Conservation (phyloP, 805 yeast species). For the Metschnikowia cerradonensis region DNA sequence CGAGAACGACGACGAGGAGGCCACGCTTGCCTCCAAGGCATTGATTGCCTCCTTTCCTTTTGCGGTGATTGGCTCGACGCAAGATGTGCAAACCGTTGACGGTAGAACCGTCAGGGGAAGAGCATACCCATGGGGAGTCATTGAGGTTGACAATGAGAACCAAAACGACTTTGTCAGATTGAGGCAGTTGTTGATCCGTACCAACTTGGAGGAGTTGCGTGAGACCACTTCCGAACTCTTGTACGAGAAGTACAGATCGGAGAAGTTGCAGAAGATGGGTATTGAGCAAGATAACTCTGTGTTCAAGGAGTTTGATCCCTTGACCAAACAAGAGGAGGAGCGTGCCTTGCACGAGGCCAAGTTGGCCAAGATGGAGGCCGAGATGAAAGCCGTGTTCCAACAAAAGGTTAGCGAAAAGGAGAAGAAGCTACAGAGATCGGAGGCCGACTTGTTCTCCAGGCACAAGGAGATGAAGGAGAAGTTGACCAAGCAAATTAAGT, state of each 20-base stretch:
- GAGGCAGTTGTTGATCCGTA: slow-evolving; percentile 84
- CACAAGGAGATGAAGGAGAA: slow-evolving; percentile 98
- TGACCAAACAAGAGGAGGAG: slow-evolving; percentile 89
- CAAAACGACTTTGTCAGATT: slow-evolving; percentile 89
- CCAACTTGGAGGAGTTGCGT: slow-evolving; percentile 88
- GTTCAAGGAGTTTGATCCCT: slow-evolving; percentile 94
- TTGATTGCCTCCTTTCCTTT: slow-evolving; percentile 77
- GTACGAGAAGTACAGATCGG: slow-evolving; percentile 87
- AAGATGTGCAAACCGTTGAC: slow-evolving; percentile 61
- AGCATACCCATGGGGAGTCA: slow-evolving; percentile 93
- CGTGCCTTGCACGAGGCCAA: slow-evolving; percentile 90
- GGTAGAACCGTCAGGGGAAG: slow-evolving; percentile 88
- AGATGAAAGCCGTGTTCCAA: slow-evolving; percentile 95
- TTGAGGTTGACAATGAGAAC: slow-evolving; percentile 90
- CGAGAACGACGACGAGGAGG: slow-evolving; percentile 83
- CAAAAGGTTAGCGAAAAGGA: slow-evolving; percentile 96
- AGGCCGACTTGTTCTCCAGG: slow-evolving; percentile 90
- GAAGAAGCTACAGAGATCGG: slow-evolving; percentile 92
- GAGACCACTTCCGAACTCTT: slow-evolving; percentile 73
- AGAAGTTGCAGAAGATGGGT: slow-evolving; percentile 75
- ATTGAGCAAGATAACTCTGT: slow-evolving; percentile 88
- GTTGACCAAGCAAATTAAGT: slow-evolving; percentile 78
- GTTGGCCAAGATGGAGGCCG: slow-evolving; percentile 88
- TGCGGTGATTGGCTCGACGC: slow-evolving; percentile 90
- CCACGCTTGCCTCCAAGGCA: slow-evolving; percentile 58